phyloP scores from a whole-genome alignment of 148 eudicot genomes.

The Spergularia marina region DNA sequence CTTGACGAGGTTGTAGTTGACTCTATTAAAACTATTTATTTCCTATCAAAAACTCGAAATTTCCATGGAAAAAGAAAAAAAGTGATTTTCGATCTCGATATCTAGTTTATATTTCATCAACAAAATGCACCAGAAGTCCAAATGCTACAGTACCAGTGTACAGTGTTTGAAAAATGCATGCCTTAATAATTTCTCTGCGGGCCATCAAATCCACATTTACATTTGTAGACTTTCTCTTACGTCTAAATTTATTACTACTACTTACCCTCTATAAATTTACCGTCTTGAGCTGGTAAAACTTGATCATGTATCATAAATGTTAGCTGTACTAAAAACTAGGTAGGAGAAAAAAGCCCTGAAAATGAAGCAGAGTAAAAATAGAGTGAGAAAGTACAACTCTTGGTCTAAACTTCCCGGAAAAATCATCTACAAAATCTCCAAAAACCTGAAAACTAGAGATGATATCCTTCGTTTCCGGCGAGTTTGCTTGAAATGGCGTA shows the following conservation, averaged over 20 bases:
- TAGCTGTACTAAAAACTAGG: background rate
- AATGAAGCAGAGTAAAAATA: background rate
- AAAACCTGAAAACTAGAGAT: constrained; percentile 10
- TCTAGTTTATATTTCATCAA: too few relatives aligned
- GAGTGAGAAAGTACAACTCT: background rate
- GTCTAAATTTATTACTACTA: background rate
- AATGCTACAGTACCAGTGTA: background rate
- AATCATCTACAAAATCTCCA: constrained; percentile 15
- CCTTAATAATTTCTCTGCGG: background rate
- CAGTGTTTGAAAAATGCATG: background rate
- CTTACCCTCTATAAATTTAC: background rate
- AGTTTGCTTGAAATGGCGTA: constrained; percentile 19
- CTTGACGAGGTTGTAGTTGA: too few relatives aligned
- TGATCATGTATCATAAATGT: background rate
- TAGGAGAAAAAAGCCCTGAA: background rate
- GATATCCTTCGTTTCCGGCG: background rate
- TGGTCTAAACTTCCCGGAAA: constrained; percentile 17
- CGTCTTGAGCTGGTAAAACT: background rate
- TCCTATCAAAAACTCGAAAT: too few relatives aligned
- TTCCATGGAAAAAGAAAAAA: too few relatives aligned
- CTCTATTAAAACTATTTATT: too few relatives aligned
- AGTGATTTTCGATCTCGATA: too few relatives aligned
- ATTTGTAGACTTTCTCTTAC: background rate
- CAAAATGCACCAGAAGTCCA: background rate
- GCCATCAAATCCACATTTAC: background rate